Evolutionary conservation across 768 basidiomycete genomes (phyloP).

Genomic region (Mycena crocata): DNA sequence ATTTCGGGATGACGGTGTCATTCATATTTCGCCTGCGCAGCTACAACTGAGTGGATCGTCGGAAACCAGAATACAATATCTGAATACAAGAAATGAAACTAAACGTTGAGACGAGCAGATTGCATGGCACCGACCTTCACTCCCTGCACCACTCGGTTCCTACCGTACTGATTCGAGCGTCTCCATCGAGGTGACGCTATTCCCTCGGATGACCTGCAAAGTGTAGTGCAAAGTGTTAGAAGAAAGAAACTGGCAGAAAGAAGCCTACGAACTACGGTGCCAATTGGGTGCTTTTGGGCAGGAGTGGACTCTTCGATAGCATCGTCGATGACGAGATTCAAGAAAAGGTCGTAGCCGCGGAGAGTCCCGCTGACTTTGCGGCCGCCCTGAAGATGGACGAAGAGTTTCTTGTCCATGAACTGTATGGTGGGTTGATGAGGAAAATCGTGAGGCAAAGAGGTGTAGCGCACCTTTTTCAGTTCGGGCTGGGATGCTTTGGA

Average conservation of each 20-base stretch:
- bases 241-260: not conserved
- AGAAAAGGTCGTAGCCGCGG: conserved; percentile 97
- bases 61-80: conserved; percentile 23
- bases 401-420: conserved; percentile 99
- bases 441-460: not conserved
- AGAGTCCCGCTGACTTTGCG: conserved; percentile 95
- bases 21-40: not conserved
- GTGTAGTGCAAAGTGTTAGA: not conserved
- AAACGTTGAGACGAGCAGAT: conserved; percentile 5
- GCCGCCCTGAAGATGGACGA: conserved; percentile 93
- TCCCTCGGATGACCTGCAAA: conserved; percentile 32
- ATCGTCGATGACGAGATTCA: conserved; percentile 98
- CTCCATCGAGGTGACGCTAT: conserved; percentile 36
- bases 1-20: not conserved
- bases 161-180: conserved; percentile 34
- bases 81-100: conserved; percentile 22
- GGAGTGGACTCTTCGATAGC: conserved; percentile 91
- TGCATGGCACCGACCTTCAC: conserved; percentile 30
- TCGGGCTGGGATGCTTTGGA: conserved; percentile 97
- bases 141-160: not conserved
- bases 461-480: conserved; percentile 87
- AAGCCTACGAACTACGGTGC: conserved; percentile 81
- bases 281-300: conserved; percentile 90
- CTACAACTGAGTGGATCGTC: conserved; percentile 8
- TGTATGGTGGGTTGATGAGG: conserved; percentile 44